Evolutionary conservation across 768 basidiomycete species (phyloP).

Genomic region (Mycena leptocephala): DNA sequence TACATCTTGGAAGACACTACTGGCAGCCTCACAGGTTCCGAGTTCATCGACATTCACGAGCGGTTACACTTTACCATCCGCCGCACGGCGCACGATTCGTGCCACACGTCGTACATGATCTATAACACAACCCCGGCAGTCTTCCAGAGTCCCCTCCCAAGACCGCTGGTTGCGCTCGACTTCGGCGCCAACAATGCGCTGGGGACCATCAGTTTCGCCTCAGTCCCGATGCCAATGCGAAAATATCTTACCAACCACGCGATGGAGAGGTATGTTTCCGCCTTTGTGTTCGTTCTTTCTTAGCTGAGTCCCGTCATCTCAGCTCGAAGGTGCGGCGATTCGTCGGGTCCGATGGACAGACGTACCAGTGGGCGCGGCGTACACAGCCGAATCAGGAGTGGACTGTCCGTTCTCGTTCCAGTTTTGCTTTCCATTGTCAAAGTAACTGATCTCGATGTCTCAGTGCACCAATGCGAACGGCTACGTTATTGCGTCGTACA

Average conservation of each 20-base stretch:
- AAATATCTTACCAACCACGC: slow-evolving; percentile 65
- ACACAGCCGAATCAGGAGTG: slow-evolving; percentile 71
- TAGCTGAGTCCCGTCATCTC: not conserved
- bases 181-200: slow-evolving; percentile 62
- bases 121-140: slow-evolving; percentile 56
- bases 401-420: slow-evolving; percentile 64
- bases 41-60: slow-evolving; percentile 77
- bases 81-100: too few species aligned
- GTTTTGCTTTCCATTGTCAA: not conserved
- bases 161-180: too few species aligned
- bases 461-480: slow-evolving; percentile 72
- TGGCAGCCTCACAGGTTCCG: slow-evolving; percentile 67
- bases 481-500: slow-evolving; percentile 74
- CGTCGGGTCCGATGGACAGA: slow-evolving; percentile 70
- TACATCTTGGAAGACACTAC: slow-evolving; percentile 78
- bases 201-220: slow-evolving; percentile 66
- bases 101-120: slow-evolving; percentile 69
- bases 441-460: slow-evolving; percentile 11
- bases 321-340: slow-evolving; percentile 69
- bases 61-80: slow-evolving; percentile 73
- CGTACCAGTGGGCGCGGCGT: slow-evolving; percentile 74
- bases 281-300: not conserved
- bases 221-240: slow-evolving; percentile 61
- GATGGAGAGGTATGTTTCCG: slow-evolving; percentile 57
- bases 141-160: slow-evolving; percentile 42